These are phyloP conservation scores for Sonneratia alba DNA, from an alignment of 345 rosid genomes.

Conservation along the genomic window DNA sequence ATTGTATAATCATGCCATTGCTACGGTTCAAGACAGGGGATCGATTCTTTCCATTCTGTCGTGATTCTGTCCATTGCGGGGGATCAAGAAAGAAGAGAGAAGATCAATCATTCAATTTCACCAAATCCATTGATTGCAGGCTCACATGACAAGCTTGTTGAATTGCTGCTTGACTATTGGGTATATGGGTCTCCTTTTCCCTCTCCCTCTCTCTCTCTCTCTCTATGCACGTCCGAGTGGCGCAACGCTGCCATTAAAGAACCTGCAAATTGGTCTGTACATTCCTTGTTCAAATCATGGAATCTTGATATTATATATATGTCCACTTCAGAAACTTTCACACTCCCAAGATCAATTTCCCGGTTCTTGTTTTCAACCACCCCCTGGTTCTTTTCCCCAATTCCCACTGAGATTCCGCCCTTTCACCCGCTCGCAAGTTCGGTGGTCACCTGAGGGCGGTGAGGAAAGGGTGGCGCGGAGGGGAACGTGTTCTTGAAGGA, in stretches of 20 bases:
- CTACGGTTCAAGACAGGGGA: too few relatives aligned
- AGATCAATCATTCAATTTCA: not conserved
- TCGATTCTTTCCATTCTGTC: too few relatives aligned
- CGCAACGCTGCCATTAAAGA: not conserved
- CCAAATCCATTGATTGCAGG: not conserved
- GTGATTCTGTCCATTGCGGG: too few relatives aligned
- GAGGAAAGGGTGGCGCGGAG: not conserved
- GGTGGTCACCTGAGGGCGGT: not conserved
- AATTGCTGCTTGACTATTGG: not conserved
- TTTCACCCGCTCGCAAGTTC: not conserved
- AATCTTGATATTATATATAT: not conserved
- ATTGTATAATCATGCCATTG: too few relatives aligned
- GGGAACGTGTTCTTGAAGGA: not conserved
- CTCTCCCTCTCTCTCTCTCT: not conserved
- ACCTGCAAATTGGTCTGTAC: constrained; percentile 4
- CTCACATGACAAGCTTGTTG: not conserved
- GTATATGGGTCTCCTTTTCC: not conserved
- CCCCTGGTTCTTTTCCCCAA: not conserved
- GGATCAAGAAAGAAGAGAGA: not conserved
- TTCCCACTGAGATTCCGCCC: not conserved
- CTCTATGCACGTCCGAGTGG: constrained; percentile 8
- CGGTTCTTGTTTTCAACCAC: not conserved
- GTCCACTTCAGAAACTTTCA: not conserved
- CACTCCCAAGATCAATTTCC: not conserved
- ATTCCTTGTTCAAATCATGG: not conserved